Evolutionary conservation across 192 early-diverging fungal species (phyloP).

Genomic region (Coemansia sp.): DNA sequence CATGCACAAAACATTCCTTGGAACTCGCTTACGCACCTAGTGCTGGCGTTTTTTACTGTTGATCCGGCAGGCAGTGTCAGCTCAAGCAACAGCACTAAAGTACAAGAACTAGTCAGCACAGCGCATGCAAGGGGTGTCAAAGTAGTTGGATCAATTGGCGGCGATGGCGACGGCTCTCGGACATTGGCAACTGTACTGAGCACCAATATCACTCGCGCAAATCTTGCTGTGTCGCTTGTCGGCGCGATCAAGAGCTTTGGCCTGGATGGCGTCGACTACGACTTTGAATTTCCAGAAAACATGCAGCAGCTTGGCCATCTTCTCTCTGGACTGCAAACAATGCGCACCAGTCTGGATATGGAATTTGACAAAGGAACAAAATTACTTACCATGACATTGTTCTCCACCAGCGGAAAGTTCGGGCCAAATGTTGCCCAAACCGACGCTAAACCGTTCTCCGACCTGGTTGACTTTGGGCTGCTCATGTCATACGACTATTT

Average conservation of each 20-base stretch:
- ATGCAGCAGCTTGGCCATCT: constrained; percentile 61
- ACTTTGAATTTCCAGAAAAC: constrained; percentile 62
- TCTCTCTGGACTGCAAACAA: constrained; percentile 55
- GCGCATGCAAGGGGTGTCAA: constrained; percentile 50
- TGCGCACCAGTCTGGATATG: constrained; percentile 57
- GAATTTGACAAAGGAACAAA: constrained; percentile 51
- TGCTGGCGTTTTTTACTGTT: constrained; percentile 59
- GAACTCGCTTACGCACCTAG: constrained; percentile 60
- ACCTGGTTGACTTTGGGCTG: constrained; percentile 65
- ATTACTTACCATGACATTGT: constrained; percentile 63
- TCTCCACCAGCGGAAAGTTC: constrained; percentile 57
- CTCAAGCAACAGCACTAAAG: constrained; percentile 9
- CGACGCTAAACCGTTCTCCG: constrained; percentile 61
- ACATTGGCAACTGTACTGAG: constrained; percentile 56
- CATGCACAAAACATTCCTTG: constrained; percentile 45
- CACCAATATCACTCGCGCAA: constrained; percentile 25
- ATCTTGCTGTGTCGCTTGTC: constrained; percentile 40
- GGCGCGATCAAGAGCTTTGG: constrained; percentile 41
- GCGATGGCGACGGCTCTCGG: constrained; percentile 64
- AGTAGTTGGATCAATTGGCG: constrained; percentile 69
- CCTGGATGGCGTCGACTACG: constrained; percentile 66
- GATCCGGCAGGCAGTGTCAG: constrained; percentile 20
- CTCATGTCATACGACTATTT: constrained; percentile 73
- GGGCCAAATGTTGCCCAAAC: constrained; percentile 49
- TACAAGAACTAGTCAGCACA: constrained; percentile 17